Evolutionary conservation across 78 protist genomes (phyloP).

Genomic region (Bigelowiella natans): DNA sequence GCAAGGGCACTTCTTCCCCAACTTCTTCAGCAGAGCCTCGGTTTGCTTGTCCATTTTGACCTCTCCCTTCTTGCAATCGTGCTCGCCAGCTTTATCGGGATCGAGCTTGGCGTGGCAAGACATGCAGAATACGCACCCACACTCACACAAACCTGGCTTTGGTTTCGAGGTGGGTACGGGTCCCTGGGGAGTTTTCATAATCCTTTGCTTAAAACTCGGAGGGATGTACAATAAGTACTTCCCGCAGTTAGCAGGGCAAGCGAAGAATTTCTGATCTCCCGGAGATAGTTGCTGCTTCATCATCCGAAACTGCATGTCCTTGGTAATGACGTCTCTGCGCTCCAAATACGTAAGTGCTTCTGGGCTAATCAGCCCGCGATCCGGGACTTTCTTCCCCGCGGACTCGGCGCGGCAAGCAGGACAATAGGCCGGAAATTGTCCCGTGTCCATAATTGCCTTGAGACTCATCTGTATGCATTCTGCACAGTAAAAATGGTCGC

Average conservation of each 20-base stretch:
- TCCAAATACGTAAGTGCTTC: background rate
- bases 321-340: background rate
- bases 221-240: too few relatives aligned
- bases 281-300: background rate
- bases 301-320: background rate
- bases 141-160: background rate
- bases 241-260: too few relatives aligned
- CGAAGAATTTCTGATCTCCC: too few relatives aligned
- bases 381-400: background rate
- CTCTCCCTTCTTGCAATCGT: background rate
- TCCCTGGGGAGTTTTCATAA: too few relatives aligned
- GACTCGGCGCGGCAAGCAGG: background rate
- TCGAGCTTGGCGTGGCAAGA: background rate
- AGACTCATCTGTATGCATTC: background rate
- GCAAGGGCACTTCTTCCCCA: background rate
- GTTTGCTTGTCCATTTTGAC: background rate
- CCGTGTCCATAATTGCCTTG: background rate
- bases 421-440: background rate
- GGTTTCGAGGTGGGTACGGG: background rate
- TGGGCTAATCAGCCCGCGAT: background rate
- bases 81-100: background rate
- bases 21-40: background rate
- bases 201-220: too few relatives aligned
- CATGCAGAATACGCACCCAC: background rate
- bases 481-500: background rate